A percentile compares a stretch with the other conserved stretches of the same genome.
phyloP scores from a whole-genome alignment of 2,329 filamentous ascomycete species.

The Septoria linicola region DNA sequence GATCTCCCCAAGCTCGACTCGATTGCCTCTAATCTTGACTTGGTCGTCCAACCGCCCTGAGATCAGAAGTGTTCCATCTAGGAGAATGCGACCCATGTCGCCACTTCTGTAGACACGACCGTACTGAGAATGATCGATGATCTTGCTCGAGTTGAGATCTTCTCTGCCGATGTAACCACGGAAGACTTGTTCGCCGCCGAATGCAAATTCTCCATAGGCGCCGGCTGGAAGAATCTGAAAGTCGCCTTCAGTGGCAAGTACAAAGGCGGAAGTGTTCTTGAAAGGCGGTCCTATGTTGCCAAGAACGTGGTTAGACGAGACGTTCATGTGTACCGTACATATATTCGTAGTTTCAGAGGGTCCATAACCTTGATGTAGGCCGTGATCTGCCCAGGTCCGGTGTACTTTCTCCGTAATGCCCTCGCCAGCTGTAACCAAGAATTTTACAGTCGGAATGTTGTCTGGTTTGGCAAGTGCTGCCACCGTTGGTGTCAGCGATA shows the following conservation, averaged over 20 bases:
- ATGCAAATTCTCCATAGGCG: slow-evolving; percentile 78
- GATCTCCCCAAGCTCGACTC: slow-evolving; percentile 77
- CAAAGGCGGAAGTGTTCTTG: slow-evolving; percentile 71
- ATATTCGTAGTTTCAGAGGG: slow-evolving; percentile 88
- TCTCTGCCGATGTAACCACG: slow-evolving; percentile 70
- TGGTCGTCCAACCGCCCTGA: slow-evolving; percentile 74
- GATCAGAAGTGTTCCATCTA: slow-evolving; percentile 73
- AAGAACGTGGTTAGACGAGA: slow-evolving; percentile 58
- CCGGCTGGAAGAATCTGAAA: slow-evolving; percentile 64
- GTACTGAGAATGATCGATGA: slow-evolving; percentile 65
- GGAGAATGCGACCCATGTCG: slow-evolving; percentile 75
- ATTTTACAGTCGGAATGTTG: slow-evolving; percentile 68
- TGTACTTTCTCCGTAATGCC: slow-evolving; percentile 71
- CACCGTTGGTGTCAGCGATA: slow-evolving; percentile 83
- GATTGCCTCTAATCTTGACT: slow-evolving; percentile 76
- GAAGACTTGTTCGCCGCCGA: slow-evolving; percentile 78
- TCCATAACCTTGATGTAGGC: slow-evolving; percentile 78
- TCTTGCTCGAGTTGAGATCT: slow-evolving; percentile 62
- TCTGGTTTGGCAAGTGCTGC: slow-evolving; percentile 69
- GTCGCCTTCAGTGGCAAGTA: slow-evolving; percentile 50
- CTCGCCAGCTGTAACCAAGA: slow-evolving; percentile 80
- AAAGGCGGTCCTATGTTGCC: slow-evolving; percentile 76
- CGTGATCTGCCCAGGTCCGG: slow-evolving; percentile 63
- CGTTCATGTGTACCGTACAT: slow-evolving; percentile 67
- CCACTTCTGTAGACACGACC: slow-evolving; percentile 80